Evolutionary conservation across 78 protist species (phyloP).

Genomic region (Monosiga brevicollis): DNA sequence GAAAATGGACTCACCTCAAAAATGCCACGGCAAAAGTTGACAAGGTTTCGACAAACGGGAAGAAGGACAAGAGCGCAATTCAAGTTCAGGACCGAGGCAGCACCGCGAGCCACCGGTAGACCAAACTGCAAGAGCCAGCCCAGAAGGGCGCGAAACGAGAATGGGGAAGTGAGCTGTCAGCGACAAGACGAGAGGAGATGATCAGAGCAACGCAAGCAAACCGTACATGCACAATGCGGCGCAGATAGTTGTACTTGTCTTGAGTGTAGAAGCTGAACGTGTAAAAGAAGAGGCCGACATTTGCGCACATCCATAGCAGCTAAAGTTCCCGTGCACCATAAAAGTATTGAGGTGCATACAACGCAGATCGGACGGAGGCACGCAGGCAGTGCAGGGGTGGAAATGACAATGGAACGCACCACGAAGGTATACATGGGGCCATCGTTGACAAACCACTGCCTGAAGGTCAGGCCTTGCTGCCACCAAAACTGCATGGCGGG

Average conservation of each 20-base stretch:
- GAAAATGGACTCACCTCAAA: not conserved
- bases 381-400: too few relatives aligned
- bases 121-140: conserved; percentile 16
- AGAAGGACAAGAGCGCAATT: conserved; percentile 57
- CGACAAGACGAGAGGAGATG: not conserved
- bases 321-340: too few relatives aligned
- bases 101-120: conserved; percentile 39
- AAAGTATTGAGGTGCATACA: too few relatives aligned
- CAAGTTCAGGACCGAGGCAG: conserved; percentile 45
- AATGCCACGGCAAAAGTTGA: conserved; percentile 21
- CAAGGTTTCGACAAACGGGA: conserved; percentile 61
- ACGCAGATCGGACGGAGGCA: too few relatives aligned
- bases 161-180: not conserved
- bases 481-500: too few relatives aligned
- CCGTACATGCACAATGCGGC: not conserved
- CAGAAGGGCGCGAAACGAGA: not conserved
- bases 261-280: not conserved
- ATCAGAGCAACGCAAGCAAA: not conserved
- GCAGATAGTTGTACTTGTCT: not conserved
- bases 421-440: not conserved
- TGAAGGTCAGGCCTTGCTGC: not conserved
- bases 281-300: not conserved
- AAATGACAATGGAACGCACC: not conserved
- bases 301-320: conserved; percentile 1
- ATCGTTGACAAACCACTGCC: not conserved